phyloP scores from a whole-genome alignment of 768 basidiomycete species.

The Hemileccinum impolitum region DNA sequence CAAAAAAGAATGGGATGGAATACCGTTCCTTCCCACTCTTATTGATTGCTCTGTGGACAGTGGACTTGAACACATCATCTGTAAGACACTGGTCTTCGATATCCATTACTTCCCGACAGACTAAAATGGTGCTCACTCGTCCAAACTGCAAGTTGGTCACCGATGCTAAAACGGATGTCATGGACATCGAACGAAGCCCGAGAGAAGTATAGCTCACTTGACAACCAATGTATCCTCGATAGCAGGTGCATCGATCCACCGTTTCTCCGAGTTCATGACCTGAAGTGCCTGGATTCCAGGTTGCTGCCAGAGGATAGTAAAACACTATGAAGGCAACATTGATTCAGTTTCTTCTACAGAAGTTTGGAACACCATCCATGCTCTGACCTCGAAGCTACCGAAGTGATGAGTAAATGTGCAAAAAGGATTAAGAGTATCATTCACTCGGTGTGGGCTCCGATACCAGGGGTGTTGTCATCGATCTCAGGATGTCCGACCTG shows the following conservation, averaged over 20 bases:
- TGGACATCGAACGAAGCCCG: constrained; percentile 23
- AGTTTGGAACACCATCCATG: neutral
- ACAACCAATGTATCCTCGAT: constrained; percentile 81
- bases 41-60: constrained; percentile 83
- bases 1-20: constrained; percentile 89
- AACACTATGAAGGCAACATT: constrained; percentile 52
- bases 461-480: constrained; percentile 69
- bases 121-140: constrained; percentile 54
- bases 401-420: neutral
- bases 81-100: neutral
- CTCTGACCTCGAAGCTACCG: constrained; percentile 41
- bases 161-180: constrained; percentile 48
- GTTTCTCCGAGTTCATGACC: constrained; percentile 68
- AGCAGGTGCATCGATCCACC: constrained; percentile 81
- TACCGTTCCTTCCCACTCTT: constrained; percentile 66
- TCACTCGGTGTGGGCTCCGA: constrained; percentile 81
- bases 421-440: neutral
- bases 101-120: neutral
- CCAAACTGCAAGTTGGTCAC: constrained; percentile 86
- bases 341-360: neutral
- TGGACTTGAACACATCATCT: constrained; percentile 92
- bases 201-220: constrained; percentile 49
- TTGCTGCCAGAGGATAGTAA: constrained; percentile 86
- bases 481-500: constrained; percentile 47
- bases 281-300: constrained; percentile 73